Base-by-base conservation (phyloP, 306 rosid genomes). In the Gleditsia sinensis region DNA sequence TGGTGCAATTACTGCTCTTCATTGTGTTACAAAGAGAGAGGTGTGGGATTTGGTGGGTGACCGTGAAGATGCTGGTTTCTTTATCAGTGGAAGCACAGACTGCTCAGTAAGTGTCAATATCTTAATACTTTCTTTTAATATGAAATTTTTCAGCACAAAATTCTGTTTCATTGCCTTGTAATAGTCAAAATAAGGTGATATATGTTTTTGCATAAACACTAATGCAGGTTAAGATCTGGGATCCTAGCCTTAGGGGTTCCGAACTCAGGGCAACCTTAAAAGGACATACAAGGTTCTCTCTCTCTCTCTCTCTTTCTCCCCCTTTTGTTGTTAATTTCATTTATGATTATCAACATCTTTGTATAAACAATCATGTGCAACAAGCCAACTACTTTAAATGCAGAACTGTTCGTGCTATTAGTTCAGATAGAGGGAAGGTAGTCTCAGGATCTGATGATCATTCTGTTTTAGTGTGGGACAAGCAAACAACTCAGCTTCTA, bases 1-100 rank as follows among this genome's bases (percentile, higher is more conserved):
- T 75, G 99, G 99, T 57, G 85, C 96, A 33, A 78, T 94, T 62
- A 94, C 96, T 77, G 96, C 99, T 83, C 87, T 94, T 69, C 99
- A 94, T 78, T 94, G 97, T 86, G 99, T 94, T 53, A 88, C 99
- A 12, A 94, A 89, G 81, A 87, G 99, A 85, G 99, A 92, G 77
- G 99, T 92, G 73, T 94, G 99, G 97, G 99, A 94, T 86, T 91
- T 94, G 79, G 93, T 94, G 74, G 97, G 99, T 81, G 99, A 94
- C 82, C 99, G 97, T 66, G 99, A 94, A 86, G 99, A 94, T 84
- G 97, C 99, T 54, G 99, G 99, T 62, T 92, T 94, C 82, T 90
- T 94, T 78, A 92, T 94, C 50, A 92, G 99, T 77, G 99, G 99
- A 80, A 90, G 99, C 88, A 88, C 96, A 12, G 99, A 94, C 79